Evolutionary conservation across 768 basidiomycete genomes (phyloP).

Genomic region (Boletus eberwhitei): DNA sequence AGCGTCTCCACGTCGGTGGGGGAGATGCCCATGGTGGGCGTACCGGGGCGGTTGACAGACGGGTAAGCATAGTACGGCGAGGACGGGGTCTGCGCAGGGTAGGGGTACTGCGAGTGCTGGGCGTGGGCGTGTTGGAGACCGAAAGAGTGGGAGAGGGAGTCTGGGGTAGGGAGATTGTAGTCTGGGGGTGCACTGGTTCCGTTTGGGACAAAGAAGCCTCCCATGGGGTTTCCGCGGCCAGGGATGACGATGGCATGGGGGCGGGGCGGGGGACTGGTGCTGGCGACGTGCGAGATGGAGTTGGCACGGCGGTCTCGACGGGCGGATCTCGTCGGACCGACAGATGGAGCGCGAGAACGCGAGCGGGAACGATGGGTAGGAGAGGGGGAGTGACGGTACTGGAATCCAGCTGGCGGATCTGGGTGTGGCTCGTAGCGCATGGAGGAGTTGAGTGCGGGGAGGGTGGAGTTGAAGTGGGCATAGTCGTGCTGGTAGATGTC

Average conservation of each 20-base stretch:
- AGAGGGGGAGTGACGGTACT: conserved; percentile 29
- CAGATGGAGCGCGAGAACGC: conserved; percentile 33
- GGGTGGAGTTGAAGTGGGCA: conserved; percentile 47
- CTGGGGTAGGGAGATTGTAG: conserved; percentile 45
- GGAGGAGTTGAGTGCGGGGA: conserved; percentile 49
- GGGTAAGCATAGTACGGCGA: conserved; percentile 29
- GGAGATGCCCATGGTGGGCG: conserved; percentile 25
- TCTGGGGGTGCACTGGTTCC: conserved; percentile 28
- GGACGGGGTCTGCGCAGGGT: conserved; percentile 28
- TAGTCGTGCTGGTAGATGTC: conserved; percentile 32
- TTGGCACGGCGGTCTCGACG: conserved; percentile 55
- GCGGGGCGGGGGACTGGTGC: conserved; percentile 46
- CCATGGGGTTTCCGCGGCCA: conserved; percentile 32
- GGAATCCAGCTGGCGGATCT: conserved; percentile 24
- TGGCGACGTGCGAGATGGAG: conserved; percentile 54
- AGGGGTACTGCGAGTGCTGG: conserved; percentile 22
- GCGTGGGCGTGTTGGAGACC: conserved; percentile 32
- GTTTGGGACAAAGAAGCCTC: conserved; percentile 31
- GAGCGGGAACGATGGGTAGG: conserved; percentile 45
- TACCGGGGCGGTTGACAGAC: conserved; percentile 10
- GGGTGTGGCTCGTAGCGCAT: conserved; percentile 50
- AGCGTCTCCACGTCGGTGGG: conserved; percentile 27
- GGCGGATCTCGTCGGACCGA: conserved; percentile 52
- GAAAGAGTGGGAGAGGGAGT: conserved; percentile 32
- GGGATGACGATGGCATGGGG: conserved; percentile 71